Base-by-base conservation (phyloP, 106 monocot species). In the Phalaenopsis aphrodite region DNA sequence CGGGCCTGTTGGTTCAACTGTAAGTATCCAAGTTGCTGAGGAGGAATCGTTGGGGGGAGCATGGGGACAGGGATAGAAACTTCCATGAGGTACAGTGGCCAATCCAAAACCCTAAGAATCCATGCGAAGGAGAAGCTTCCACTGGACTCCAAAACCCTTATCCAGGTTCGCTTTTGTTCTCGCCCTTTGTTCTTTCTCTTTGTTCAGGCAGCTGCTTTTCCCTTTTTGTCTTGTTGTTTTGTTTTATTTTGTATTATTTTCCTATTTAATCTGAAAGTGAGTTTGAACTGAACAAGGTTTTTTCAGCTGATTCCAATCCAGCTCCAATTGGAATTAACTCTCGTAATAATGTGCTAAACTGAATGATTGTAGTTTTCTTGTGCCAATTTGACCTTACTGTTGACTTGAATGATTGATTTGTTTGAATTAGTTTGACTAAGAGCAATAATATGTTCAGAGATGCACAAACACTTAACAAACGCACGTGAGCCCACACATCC, bases 81-180 rank as follows among this genome's bases (percentile, higher is more conserved):
- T 23, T 92, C 92, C 8, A 78, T 92, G 23, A 75, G 89, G 49
- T 87, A 85, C 58, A 82, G 72, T 5, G 67, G 88, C 75, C 86
- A 83, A 21, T 79, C 83, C 12, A 85, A 87, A 65, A 75, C 81
- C 57, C 90, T 93, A 19, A 83, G 83, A 72, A 83, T 93, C 56
- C 93, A 93, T 85, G 93, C 93, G 17, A 93, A 93, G 72, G 83
- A 93, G 87, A 90, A 84, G 83, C 48, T 93, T 65, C 80, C 80
- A 49, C 23, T 93, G 38, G 80, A 81, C 72, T 82, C 88, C 80
- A 85, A 89, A 12, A 76, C 79, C 61, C 78, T 85, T 71, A 42
- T 91, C 56, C 93, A 93, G 93, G 93, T 88, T 76, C 52, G 41
- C 14, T 24, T 76, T 76, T 17, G 76, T 5, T 23, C 49, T 24